A percentile compares a stretch with the other conserved stretches of the same genome.
phyloP scores from a whole-genome alignment of 2,329 filamentous ascomycete genomes.

The Penicillium sp. region DNA sequence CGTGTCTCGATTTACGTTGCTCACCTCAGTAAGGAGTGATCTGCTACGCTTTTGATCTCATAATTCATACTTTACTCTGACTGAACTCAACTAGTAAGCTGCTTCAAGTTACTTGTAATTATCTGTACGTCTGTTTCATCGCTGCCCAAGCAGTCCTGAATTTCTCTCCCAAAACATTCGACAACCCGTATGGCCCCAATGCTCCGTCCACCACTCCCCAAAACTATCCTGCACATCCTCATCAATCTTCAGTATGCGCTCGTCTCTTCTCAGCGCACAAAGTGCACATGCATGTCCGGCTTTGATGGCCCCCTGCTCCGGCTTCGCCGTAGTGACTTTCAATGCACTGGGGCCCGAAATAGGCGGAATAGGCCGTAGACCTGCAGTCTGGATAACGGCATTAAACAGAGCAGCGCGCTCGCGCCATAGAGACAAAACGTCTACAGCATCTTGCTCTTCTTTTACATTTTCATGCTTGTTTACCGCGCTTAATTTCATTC shows the following conservation, averaged over 20 bases:
- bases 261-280: constrained; percentile 84
- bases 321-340: constrained; percentile 61
- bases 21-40: not conserved
- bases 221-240: constrained; percentile 78
- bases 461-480: constrained; percentile 79
- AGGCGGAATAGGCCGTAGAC: constrained; percentile 59
- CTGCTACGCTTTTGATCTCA: not conserved
- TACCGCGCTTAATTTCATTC: constrained; percentile 88
- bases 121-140: constrained; percentile 43
- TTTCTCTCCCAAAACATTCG: constrained; percentile 82
- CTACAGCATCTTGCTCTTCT: constrained; percentile 80
- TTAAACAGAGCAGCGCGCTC: constrained; percentile 72
- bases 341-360: constrained; percentile 52
- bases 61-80: not conserved
- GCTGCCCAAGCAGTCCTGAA: constrained; percentile 65
- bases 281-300: constrained; percentile 75
- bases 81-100: not conserved
- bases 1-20: not conserved
- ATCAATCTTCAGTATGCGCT: constrained; percentile 74
- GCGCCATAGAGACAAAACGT: constrained; percentile 73
- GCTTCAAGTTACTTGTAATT: not conserved
- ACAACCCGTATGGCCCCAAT: constrained; percentile 79
- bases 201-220: constrained; percentile 93
- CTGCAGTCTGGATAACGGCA: constrained; percentile 51
- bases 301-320: constrained; percentile 65